Base-by-base conservation (phyloP, 352 stramenopile species). In the Pilasporangium apinafurcum region DNA sequence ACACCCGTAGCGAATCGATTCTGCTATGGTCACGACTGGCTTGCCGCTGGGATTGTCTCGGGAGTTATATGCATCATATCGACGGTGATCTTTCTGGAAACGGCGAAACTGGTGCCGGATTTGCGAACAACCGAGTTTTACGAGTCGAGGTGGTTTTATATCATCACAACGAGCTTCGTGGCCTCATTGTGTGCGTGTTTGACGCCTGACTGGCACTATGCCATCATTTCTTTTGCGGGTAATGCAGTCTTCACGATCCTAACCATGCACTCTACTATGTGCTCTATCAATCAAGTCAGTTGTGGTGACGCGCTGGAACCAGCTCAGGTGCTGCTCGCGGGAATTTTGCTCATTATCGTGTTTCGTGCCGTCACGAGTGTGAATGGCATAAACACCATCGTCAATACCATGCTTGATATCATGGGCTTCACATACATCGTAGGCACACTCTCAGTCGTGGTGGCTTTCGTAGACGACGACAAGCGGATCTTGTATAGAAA, bases 381-480 rank as follows among this genome's bases (percentile, higher is more conserved):
- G 9, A 49, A 42, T n/a, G 53, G 57, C 6, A 34, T 44, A 17
- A 54, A 74, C 25, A 56, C 58, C 0, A 59, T 84, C 14, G 24
- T 86, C 2, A 62, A 61, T 4, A 68, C 83, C 24, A 56, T 68
- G 27, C 46, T 86, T 26, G 74, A 86, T 34, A 38, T 54, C 5
- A 26, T 86, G 8, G 74, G 74, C 5, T 62, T 86, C 18, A 18
- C 81, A 32, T 86, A 86, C 58, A 79, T 86, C 24, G 64, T 75
- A 6, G 67, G 70, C 24, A 73, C 51, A 33, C 48, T 86, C 17
- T 77, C 62, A 3, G 44, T 77, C 3, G 42, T 86, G 4, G 62
- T 86, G 13, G 62, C 65, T 1, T 75, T 84, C 35, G 70, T 86
- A 25, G 74, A 86, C 32, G 69, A 83, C 41, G 62, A 73, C 53